A percentile compares a stretch with the other conserved stretches of the same genome.
Evolutionary conservation across 176 grass and related monocot species (phyloP).

Genomic region (Ampelocalamus luodianensis): DNA sequence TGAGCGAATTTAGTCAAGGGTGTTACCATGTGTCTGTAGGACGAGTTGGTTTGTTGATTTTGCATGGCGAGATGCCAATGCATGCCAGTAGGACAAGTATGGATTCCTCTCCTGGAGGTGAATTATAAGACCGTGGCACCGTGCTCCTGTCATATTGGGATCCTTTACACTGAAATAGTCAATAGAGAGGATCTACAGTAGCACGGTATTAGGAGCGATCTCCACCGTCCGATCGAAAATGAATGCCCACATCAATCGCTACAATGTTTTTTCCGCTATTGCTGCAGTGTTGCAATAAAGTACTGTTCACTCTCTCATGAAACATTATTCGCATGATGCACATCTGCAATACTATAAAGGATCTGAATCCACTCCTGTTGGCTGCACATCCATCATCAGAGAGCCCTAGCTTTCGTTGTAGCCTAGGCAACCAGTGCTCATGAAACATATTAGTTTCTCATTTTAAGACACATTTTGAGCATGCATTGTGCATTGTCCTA

Average conservation of each 20-base stretch:
- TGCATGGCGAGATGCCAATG: neutral
- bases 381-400: too few relatives aligned
- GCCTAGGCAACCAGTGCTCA: neutral
- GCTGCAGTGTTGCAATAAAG: too few relatives aligned
- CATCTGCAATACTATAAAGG: too few relatives aligned
- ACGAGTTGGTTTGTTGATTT: neutral
- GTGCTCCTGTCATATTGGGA: neutral
- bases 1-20: too few relatives aligned
- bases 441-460: neutral
- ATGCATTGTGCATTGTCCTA: neutral
- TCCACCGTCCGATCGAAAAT: too few relatives aligned
- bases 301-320: too few relatives aligned
- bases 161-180: too few relatives aligned
- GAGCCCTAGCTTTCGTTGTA: neutral
- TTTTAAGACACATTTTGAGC: neutral
- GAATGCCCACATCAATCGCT: too few relatives aligned
- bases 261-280: too few relatives aligned
- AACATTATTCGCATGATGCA: too few relatives aligned
- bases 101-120: constrained; percentile 32
- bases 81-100: constrained; percentile 37
- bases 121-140: constrained; percentile 38
- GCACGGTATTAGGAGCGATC: too few relatives aligned
- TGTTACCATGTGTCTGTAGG: neutral
- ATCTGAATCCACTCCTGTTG: neutral
- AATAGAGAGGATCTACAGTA: too few relatives aligned